Evolutionary conservation across 225 moss, liverwort and hornwort species (phyloP).

Genomic region (Bryoerythrophyllum caledonicum): DNA sequence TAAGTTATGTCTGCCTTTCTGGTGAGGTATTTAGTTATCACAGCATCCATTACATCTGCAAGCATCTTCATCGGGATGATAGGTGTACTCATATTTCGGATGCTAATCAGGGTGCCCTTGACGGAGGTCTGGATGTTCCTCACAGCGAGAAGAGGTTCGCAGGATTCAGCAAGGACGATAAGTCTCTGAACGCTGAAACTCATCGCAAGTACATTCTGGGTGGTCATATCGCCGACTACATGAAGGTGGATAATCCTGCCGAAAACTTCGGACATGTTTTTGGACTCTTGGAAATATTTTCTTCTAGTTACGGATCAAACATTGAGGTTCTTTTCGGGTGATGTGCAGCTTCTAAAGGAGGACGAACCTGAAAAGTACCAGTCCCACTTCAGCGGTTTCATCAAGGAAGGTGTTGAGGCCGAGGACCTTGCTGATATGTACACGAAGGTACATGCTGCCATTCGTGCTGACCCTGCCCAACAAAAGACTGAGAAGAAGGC

Average conservation of each 20-base stretch:
- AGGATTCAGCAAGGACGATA: conserved; percentile 73
- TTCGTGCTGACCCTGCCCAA: conserved; percentile 54
- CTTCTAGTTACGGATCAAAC: neutral
- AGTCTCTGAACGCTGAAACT: conserved; percentile 58
- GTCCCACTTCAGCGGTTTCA: conserved; percentile 54
- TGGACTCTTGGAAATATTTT: neutral
- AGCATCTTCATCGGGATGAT: neutral
- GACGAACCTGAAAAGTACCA: conserved; percentile 73
- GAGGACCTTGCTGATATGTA: conserved; percentile 60
- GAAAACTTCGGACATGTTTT: neutral
- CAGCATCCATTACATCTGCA: neutral
- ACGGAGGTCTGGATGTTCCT: conserved; percentile 77
- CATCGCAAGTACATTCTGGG: conserved; percentile 66
- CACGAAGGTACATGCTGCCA: conserved; percentile 61
- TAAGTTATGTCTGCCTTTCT: neutral
- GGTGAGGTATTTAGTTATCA: neutral
- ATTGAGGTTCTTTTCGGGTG: neutral
- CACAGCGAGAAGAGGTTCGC: conserved; percentile 78
- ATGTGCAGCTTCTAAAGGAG: conserved; percentile 52
- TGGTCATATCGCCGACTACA: conserved; percentile 71
- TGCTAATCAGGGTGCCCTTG: conserved; percentile 55
- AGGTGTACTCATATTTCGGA: neutral
- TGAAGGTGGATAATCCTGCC: conserved; percentile 27
- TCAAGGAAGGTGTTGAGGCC: conserved; percentile 61
- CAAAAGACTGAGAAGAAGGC: conserved; percentile 60